phyloP scores from a whole-genome alignment of 352 stramenopile genomes.

The Phytophthora hibernalis region DNA sequence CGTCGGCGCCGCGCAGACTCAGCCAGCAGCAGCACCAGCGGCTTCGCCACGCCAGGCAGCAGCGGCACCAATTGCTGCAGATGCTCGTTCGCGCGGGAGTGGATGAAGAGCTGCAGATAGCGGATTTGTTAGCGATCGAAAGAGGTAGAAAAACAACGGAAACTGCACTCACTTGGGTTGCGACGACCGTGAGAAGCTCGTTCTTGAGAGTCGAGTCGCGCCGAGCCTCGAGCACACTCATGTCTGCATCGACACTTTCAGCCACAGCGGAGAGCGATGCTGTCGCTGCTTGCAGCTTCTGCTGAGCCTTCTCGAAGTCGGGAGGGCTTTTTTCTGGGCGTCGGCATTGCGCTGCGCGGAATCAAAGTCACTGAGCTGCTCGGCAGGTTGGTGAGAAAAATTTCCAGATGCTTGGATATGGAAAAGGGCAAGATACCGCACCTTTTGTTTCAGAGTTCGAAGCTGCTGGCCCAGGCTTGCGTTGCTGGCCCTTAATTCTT shows the following conservation, averaged over 20 bases:
- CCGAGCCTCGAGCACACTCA: conserved; percentile 67
- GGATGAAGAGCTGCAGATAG: conserved; percentile 52
- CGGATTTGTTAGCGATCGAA: background rate
- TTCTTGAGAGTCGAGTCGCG: conserved; percentile 78
- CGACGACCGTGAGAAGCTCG: conserved; percentile 78
- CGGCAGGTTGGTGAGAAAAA: background rate
- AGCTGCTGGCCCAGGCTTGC: conserved; percentile 51
- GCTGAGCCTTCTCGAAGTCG: conserved; percentile 75
- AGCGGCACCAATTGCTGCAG: conserved; percentile 80
- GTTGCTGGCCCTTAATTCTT: conserved; percentile 52
- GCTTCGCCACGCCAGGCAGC: conserved; percentile 66
- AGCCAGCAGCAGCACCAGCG: conserved; percentile 59
- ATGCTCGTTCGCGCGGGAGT: conserved; percentile 68
- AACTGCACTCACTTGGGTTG: conserved; percentile 50
- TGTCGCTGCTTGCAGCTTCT: conserved; percentile 59
- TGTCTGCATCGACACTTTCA: conserved; percentile 69
- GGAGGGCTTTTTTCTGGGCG: conserved; percentile 63
- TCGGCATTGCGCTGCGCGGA: conserved; percentile 72
- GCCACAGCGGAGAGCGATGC: conserved; percentile 57
- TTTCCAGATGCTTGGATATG: background rate
- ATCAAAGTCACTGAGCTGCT: conserved; percentile 75
- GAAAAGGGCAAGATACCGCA: conserved; percentile 3
- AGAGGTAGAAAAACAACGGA: background rate
- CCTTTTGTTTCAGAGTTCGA: conserved; percentile 59
- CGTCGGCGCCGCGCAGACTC: conserved; percentile 56